Evolutionary conservation across 73 alveolate species (phyloP).

Genomic region (Durusdinium trenchii): DNA sequence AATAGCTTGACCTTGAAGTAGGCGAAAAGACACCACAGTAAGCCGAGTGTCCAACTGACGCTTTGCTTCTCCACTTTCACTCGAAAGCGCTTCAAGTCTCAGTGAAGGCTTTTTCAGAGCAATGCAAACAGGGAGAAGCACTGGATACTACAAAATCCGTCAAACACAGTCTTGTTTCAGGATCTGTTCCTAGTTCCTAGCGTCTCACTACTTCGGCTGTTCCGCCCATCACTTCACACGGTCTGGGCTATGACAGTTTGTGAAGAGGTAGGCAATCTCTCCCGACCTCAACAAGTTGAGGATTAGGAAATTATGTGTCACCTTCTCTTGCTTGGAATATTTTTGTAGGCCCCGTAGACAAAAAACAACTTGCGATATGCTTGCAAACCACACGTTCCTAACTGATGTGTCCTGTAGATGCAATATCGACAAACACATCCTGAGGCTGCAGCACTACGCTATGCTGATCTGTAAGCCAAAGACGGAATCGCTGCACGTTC

Average conservation of each 20-base stretch:
- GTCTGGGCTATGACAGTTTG: conserved; percentile 29
- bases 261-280: conserved; percentile 42
- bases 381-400: no score
- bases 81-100: conserved; percentile 53
- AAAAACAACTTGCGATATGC: no score
- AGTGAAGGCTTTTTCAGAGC: not conserved
- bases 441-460: conserved; percentile 33
- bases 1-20: no score
- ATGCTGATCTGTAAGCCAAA: conserved; percentile 75
- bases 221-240: not conserved
- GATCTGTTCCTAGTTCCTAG: not conserved
- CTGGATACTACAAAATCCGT: not conserved
- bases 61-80: conserved; percentile 69
- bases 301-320: no score
- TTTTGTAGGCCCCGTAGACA: no score
- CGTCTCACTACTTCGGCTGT: not conserved
- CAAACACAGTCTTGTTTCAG: not conserved
- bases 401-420: no score
- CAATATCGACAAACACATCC: no score
- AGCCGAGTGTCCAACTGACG: not conserved
- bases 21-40: not conserved
- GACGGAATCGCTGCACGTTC: conserved; percentile 45
- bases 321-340: no score
- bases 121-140: not conserved
- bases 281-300: conserved; percentile 20